Base-by-base conservation (phyloP, 2,329 filamentous ascomycete genomes). In the Pestalotiopsis sp. region DNA sequence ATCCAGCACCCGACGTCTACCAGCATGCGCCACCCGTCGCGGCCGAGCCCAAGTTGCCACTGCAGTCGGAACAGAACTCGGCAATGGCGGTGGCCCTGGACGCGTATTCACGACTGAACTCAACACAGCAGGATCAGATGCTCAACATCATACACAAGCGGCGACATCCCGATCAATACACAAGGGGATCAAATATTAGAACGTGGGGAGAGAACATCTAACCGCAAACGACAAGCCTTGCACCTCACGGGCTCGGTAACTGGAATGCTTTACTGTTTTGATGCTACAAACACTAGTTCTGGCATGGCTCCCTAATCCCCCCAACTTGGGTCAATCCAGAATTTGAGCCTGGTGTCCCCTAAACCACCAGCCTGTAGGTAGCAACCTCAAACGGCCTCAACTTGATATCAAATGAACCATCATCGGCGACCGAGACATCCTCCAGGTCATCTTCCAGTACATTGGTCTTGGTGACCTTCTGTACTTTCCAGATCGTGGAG, bases 361-460 rank as follows among this genome's bases (percentile, higher is more conserved):
- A 85, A 57, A 86, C 72, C 73, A 86, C 80, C 71, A 95, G 81
- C 75, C 91, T 88, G 78, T 88, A 96, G 1, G 93, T 96, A 22
- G 91, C 93, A 68, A 97, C 92, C 83, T 97, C 94, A 79, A 97
- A 97, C 22, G 93, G 88, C 73, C 92, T 86, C 72, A 97, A 77
- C 65, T 87, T 86, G 72, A 96, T 87, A 59, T 84, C 77, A 68
- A 93, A 87, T 72, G 81, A 79, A 70, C 82, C 84, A 70, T 80
- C 75, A 67, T 79, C 74, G 48, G 81, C 75, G 14, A 91, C 69
- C 65, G 85, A 78, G 68, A 94, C 74, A 75, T 90, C 88, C 71
- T 93, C 90, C 66, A 90, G 80, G 74, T 97, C 92, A 78, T 99
- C 96, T 78, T 99, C 96, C 39, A 99, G 82, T 70, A 97, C 78